phyloP scores from a whole-genome alignment of 768 basidiomycete species.

The Peribolospora baueri region DNA sequence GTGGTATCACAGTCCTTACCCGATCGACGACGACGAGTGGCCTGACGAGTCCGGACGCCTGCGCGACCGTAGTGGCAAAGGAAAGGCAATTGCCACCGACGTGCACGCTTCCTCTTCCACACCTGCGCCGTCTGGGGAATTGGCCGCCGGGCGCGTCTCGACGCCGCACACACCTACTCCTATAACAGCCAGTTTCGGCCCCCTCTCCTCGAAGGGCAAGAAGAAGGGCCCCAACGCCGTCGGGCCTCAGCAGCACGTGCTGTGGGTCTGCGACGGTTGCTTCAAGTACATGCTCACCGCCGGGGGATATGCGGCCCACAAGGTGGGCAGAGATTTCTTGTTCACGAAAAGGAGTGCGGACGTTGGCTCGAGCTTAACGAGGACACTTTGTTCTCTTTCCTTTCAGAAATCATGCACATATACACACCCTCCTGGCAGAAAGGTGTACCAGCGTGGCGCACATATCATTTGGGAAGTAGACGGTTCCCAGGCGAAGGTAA shows the following conservation, averaged over 20 bases:
- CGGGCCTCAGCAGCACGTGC: constrained; percentile 3
- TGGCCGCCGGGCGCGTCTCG: too few species aligned
- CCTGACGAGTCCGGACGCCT: not conserved
- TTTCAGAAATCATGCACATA: constrained; percentile 40
- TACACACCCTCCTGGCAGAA: constrained; percentile 56
- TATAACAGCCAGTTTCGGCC: too few species aligned
- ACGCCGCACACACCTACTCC: too few species aligned
- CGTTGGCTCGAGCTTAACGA: constrained; percentile 1
- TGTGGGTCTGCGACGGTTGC: constrained; percentile 79
- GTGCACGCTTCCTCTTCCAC: not conserved
- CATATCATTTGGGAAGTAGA: constrained; percentile 92
- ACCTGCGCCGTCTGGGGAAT: not conserved
- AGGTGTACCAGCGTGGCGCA: constrained; percentile 72
- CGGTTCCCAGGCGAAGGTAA: constrained; percentile 57
- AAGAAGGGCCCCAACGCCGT: constrained; percentile 1
- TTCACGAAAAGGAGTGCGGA: not conserved
- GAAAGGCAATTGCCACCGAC: not conserved
- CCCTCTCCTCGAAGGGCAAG: not conserved
- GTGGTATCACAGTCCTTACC: constrained; percentile 6
- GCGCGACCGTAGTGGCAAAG: not conserved
- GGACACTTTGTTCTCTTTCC: not conserved
- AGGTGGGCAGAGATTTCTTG: constrained; percentile 22
- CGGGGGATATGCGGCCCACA: constrained; percentile 37
- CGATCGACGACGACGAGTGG: not conserved
- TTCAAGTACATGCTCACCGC: constrained; percentile 88